Conservation (phyloP, 176 grass and related monocot species). For the Bonia amplexicaulis region DNA sequence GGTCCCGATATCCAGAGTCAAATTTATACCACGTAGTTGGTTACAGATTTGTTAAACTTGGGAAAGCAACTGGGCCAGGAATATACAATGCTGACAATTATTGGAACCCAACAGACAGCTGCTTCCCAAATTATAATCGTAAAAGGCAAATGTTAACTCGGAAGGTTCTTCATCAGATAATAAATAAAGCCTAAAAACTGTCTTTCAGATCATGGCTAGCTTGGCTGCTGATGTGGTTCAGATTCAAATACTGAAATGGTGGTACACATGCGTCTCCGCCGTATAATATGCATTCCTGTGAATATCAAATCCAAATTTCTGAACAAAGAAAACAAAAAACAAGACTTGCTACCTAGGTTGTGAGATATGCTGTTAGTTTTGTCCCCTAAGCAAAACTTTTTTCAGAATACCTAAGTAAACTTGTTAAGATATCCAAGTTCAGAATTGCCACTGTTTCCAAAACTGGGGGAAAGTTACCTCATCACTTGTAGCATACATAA, state of each 20-base stretch:
- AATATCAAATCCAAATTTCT: background rate
- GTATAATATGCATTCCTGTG: background rate
- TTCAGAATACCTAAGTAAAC: background rate
- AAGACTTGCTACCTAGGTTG: background rate
- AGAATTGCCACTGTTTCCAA: background rate
- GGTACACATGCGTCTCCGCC: background rate
- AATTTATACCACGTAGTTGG: background rate
- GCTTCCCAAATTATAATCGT: background rate
- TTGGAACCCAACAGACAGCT: background rate
- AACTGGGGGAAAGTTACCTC: too few species aligned
- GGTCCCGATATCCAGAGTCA: background rate
- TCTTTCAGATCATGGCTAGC: background rate
- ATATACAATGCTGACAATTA: background rate
- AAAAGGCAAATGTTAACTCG: background rate
- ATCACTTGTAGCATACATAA: background rate
- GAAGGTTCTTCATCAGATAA: background rate
- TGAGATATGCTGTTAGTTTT: background rate
- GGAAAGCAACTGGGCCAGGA: background rate
- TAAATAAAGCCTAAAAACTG: background rate
- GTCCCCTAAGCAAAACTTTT: background rate
- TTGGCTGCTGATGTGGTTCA: background rate
- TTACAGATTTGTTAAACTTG: background rate
- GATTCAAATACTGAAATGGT: background rate
- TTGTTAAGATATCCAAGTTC: background rate
- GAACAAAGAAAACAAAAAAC: background rate